Conservation (phyloP, 495 filamentous ascomycete species). For the Xylaria longipes region DNA sequence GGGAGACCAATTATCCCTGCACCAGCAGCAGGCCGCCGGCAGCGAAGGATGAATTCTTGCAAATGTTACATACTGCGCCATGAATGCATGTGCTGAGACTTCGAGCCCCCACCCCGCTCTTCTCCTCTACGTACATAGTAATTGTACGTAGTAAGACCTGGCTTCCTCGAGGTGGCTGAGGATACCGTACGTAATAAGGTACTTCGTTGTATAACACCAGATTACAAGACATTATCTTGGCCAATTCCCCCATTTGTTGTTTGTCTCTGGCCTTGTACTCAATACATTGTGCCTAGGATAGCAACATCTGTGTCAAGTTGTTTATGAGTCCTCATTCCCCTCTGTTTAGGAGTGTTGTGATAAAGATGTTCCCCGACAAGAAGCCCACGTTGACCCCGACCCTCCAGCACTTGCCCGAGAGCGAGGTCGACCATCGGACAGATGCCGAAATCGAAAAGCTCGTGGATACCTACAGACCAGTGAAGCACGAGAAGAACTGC, state of each 20-base stretch:
- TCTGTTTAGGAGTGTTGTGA: neutral
- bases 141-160: neutral
- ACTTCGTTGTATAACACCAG: neutral
- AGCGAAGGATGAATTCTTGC: neutral
- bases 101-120: neutral
- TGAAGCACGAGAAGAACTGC: slow-evolving; percentile 22
- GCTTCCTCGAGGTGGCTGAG: neutral
- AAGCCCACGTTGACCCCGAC: slow-evolving; percentile 21
- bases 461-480: slow-evolving; percentile 10
- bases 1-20: neutral
- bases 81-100: neutral
- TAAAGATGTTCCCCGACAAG: neutral
- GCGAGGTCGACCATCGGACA: slow-evolving; percentile 5
- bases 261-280: neutral
- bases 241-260: neutral
- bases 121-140: neutral
- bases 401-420: slow-evolving; percentile 10
- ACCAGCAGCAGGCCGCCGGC: neutral
- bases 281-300: neutral
- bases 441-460: slow-evolving; percentile 20
- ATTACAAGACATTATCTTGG: neutral
- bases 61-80: neutral
- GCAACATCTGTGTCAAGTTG: neutral
- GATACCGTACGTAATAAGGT: neutral
- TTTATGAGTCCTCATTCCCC: neutral